phyloP scores from a whole-genome alignment of 2,329 filamentous ascomycete genomes.

The Colletotrichum tofieldiae region DNA sequence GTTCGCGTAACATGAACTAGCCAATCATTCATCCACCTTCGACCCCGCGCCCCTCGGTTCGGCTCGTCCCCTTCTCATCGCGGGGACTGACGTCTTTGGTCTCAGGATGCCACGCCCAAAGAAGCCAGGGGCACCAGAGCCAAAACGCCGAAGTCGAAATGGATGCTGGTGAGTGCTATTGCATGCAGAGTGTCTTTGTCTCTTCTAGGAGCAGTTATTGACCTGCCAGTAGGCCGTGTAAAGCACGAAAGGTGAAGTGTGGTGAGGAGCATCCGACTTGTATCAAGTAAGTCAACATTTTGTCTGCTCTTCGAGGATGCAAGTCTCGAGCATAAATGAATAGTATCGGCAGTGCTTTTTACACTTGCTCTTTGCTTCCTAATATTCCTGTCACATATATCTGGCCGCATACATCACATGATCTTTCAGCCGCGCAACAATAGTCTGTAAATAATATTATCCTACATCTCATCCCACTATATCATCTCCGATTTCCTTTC shows the following conservation, averaged over 20 bases:
- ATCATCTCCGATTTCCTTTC: neutral
- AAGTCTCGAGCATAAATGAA: neutral
- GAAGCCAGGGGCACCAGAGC: constrained; percentile 60
- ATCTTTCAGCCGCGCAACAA: neutral
- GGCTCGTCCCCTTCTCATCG: constrained; percentile 18
- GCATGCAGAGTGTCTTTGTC: neutral
- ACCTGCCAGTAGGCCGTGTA: constrained; percentile 78
- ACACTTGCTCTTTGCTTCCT: no score
- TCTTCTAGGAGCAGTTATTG: neutral
- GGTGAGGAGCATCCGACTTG: constrained; percentile 84
- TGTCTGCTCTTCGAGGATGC: neutral
- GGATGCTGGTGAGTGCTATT: constrained; percentile 59
- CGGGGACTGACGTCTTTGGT: constrained; percentile 29
- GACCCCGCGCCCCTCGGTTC: constrained; percentile 38
- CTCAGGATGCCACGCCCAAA: constrained; percentile 59
- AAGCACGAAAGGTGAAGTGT: constrained; percentile 81
- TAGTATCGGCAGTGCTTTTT: neutral
- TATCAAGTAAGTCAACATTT: constrained; percentile 66
- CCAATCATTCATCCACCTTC: constrained; percentile 38
- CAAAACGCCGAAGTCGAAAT: constrained; percentile 62
- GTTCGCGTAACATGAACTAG: constrained; percentile 35
- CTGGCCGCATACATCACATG: neutral
- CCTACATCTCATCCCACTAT: neutral
- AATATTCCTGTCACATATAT: neutral
- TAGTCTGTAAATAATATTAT: neutral